Base-by-base conservation (phyloP, 2,329 filamentous ascomycete genomes). In the Rasamsonia emersonii region DNA sequence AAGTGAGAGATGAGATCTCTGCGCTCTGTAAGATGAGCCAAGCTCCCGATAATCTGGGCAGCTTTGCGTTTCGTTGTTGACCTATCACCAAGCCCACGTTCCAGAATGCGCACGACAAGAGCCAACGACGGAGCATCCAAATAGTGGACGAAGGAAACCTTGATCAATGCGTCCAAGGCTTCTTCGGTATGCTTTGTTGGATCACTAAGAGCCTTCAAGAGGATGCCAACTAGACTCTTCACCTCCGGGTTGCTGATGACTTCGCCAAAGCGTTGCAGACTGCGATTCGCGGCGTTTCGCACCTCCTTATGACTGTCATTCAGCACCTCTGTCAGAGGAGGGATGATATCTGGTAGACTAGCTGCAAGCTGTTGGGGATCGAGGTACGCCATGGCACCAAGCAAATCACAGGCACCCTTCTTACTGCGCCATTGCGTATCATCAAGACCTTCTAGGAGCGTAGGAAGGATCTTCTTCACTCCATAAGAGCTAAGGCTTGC, bases 241-340 rank as follows among this genome's bases (percentile, higher is more conserved):
- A 98, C 85, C 61, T 98, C 91, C 3, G 91, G 91, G 57, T 98
- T 98, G 59, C 74, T 93, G 58, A 98, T 98, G 45, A 98, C 93
- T 58, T 98, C 93, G 44, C 93, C 91, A 55, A 98, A 98, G 35
- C 91, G 82, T 65, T 98, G 93, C 64, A 98, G 70, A 64, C 86
- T 94, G 61, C 89, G 80, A 61, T 98, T 98, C 5, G 91, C 91
- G 14, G 86, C 88, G 26, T 77, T 69, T 39, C 91, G 77, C 18
- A 98, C 91, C 62, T 98, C 91, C 60, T 98, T 98, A 65, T 98
- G 91, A 50, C 85, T 95, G 65, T 98, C 91, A 46, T 94, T 98
- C 37, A 98, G 67, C 3, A 96, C 91, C 27, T 82, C 79, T 1
- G 93, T 96, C 36, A 98, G 70, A 10, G 93, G 89, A 16, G 93